phyloP scores from a whole-genome alignment of 2,329 filamentous ascomycete species.

The Diaporthe nobilis region DNA sequence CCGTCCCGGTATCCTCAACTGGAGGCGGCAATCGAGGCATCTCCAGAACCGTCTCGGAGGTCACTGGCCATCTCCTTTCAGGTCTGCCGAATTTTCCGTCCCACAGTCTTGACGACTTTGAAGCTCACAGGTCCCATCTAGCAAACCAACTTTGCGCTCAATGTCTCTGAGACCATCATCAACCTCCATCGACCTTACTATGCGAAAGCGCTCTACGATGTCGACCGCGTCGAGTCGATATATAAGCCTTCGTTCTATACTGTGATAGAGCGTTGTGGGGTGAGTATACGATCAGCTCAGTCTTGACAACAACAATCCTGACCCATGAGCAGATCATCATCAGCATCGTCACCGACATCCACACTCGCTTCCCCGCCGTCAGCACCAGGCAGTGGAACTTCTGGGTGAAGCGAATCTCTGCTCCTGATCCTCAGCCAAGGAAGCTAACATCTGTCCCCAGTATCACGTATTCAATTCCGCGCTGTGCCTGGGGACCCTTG shows the following conservation, averaged over 20 bases:
- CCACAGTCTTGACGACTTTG: neutral
- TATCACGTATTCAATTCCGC: constrained; percentile 31
- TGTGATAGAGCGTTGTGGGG: constrained; percentile 1
- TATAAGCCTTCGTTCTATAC: constrained; percentile 2
- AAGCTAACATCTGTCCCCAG: neutral
- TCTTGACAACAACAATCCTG: neutral
- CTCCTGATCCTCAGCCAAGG: neutral
- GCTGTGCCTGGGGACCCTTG: constrained; percentile 19
- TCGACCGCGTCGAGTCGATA: constrained; percentile 8
- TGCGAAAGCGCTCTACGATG: constrained; percentile 1
- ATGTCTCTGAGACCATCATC: constrained; percentile 2
- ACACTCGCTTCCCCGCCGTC: constrained; percentile 29
- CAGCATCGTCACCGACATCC: constrained; percentile 30
- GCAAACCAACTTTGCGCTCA: constrained; percentile 14
- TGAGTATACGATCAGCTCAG: too few relatives aligned
- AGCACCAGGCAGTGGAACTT: constrained; percentile 34
- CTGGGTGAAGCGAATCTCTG: constrained; percentile 15
- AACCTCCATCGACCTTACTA: constrained; percentile 7
- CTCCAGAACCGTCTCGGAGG: constrained; percentile 7
- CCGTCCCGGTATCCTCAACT: constrained; percentile 11
- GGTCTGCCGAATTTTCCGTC: neutral
- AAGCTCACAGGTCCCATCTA: neutral
- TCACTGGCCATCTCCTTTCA: constrained; percentile 6
- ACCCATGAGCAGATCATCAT: constrained; percentile 8
- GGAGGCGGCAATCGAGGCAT: constrained; percentile 3